These are phyloP conservation scores for Isabelozyma gotoi DNA, from an alignment of 805 yeast species.

Conservation along the genomic window DNA sequence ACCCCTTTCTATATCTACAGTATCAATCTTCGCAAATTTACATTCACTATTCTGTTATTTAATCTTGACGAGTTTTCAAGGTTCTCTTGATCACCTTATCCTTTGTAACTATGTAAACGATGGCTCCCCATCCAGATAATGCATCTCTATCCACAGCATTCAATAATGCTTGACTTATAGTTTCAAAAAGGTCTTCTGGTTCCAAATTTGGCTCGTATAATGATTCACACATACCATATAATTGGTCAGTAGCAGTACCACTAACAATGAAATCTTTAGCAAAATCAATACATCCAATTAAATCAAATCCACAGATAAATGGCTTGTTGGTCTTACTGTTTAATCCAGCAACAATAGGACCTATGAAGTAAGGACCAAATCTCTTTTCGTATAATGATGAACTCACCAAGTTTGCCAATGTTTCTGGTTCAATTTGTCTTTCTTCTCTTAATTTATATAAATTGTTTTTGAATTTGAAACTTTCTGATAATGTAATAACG, in stretches of 20 bases:
- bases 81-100: conserved; percentile 87
- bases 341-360: conserved; percentile 95
- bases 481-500: conserved; percentile 80
- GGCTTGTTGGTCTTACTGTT: conserved; percentile 81
- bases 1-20: no score
- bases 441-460: conserved; percentile 89
- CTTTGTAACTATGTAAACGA: conserved; percentile 86
- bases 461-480: conserved; percentile 81
- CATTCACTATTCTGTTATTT: no score
- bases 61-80: conserved; percentile 95
- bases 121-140: conserved; percentile 97
- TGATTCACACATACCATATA: conserved; percentile 98
- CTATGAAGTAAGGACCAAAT: conserved; percentile 94
- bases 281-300: conserved; percentile 93
- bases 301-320: conserved; percentile 91
- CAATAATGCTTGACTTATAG: conserved; percentile 88
- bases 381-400: conserved; percentile 87
- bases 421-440: conserved; percentile 86
- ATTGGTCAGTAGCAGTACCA: conserved; percentile 96
- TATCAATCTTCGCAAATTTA: no score
- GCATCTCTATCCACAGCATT: conserved; percentile 98
- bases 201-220: conserved; percentile 91
- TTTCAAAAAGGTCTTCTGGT: conserved; percentile 94
- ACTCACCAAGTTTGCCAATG: conserved; percentile 89
- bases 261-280: conserved; percentile 93